Percentiles rank a stretch among this genome's conserved stretches.
These are phyloP conservation scores for Diospyros lotus DNA, from an alignment of 148 eudicot genomes.

Conservation along the genomic window DNA sequence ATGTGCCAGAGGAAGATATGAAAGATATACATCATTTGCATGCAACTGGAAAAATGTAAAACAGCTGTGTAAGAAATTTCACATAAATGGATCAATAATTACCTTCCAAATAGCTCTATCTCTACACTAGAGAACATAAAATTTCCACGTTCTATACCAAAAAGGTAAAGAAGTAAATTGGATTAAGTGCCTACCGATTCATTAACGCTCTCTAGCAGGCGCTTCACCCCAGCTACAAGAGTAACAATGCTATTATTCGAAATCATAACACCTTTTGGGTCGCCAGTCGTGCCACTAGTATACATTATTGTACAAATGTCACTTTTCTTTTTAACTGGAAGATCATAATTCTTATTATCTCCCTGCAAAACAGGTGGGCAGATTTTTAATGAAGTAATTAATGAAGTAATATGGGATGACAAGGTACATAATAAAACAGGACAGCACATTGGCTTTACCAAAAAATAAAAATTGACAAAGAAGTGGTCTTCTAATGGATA, in stretches of 20 bases:
- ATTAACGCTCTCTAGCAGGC: constrained; percentile 61
- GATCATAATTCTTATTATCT: constrained; percentile 57
- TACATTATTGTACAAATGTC: constrained; percentile 99
- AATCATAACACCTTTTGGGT: constrained; percentile 94
- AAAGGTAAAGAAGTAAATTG: neutral
- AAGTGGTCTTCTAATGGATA: neutral
- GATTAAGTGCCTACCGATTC: constrained; percentile 52
- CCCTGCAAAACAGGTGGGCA: constrained; percentile 46
- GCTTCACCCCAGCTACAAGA: constrained; percentile 76
- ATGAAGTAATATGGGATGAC: neutral
- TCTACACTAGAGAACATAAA: neutral
- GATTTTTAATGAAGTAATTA: neutral
- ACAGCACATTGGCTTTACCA: neutral
- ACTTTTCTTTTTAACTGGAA: constrained; percentile 58
- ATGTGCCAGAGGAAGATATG: constrained; percentile 97
- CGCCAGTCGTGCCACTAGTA: constrained; percentile 99
- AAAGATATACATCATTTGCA: constrained; percentile 69
- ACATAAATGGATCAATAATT: neutral
- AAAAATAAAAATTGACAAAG: neutral
- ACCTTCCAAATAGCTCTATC: neutral
- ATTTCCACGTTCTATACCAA: neutral
- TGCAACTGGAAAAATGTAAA: constrained; percentile 46
- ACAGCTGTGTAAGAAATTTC: constrained; percentile 3
- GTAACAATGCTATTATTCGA: constrained; percentile 87
- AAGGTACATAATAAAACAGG: neutral